These are phyloP conservation scores for Fusarium sp. DNA, from an alignment of 2,329 filamentous ascomycete genomes.

Conservation along the genomic window DNA sequence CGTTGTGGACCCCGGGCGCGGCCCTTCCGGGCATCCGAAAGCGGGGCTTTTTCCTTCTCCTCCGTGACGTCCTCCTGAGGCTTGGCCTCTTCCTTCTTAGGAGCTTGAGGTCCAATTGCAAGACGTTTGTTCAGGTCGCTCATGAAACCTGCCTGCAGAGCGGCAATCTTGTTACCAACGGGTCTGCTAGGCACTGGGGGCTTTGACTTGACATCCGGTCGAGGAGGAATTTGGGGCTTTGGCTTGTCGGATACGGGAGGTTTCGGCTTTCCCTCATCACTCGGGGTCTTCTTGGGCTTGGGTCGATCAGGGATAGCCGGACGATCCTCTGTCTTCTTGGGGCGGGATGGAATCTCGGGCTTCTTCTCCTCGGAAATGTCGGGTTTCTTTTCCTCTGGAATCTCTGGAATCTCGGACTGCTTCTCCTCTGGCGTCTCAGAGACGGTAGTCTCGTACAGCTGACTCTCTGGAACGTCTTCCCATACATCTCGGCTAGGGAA, in stretches of 20 bases:
- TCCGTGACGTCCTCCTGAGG: conserved; percentile 65
- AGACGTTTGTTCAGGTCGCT: conserved; percentile 88
- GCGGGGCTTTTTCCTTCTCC: conserved; percentile 78
- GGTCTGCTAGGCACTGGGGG: conserved; percentile 82
- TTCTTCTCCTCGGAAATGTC: conserved; percentile 37
- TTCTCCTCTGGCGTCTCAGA: conserved; percentile 43
- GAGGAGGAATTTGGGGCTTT: conserved; percentile 70
- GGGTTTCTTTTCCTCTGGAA: conserved; percentile 38
- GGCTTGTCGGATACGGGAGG: conserved; percentile 62
- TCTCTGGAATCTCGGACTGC: conserved; percentile 43
- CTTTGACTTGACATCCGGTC: conserved; percentile 76
- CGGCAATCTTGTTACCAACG: conserved; percentile 86
- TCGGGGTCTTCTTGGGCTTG: conserved; percentile 58
- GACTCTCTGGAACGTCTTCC: conserved; percentile 91
- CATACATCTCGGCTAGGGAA: conserved; percentile 95
- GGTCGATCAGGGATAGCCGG: conserved; percentile 63
- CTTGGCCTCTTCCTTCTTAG: conserved; percentile 77
- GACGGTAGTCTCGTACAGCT: conserved; percentile 82
- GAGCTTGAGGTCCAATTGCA: conserved; percentile 83
- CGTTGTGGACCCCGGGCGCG: conserved; percentile 88
- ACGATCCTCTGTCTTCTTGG: conserved; percentile 56
- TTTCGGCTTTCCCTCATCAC: conserved; percentile 53
- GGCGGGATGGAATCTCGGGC: conserved; percentile 46
- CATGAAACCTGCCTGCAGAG: conserved; percentile 91
- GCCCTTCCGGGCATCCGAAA: conserved; percentile 89